phyloP scores from a whole-genome alignment of 176 grass and related monocot species.

The Hordeum marinum region DNA sequence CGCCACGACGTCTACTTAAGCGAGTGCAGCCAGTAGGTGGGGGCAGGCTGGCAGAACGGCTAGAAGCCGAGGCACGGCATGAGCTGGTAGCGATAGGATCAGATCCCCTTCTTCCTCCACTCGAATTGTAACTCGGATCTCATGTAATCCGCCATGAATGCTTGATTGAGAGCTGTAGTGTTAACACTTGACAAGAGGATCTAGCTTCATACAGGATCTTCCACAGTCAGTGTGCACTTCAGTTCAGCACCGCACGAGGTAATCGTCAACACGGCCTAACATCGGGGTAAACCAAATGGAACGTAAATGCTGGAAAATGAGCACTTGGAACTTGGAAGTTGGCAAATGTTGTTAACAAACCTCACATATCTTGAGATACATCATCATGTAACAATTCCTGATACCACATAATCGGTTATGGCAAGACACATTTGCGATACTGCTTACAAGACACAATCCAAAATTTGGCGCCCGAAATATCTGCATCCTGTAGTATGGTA shows the following conservation, averaged over 20 bases:
- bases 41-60: no score
- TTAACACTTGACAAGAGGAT: background rate
- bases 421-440: conserved; percentile 2
- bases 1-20: no score
- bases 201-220: background rate
- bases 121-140: no score
- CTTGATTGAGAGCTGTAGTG: no score
- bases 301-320: background rate
- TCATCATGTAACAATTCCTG: background rate
- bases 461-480: conserved; percentile 7
- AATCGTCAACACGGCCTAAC: background rate
- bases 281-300: background rate
- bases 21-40: no score
- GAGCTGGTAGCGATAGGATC: no score
- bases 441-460: conserved; percentile 9
- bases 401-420: conserved; percentile 10
- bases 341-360: conserved; percentile 8
- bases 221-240: background rate
- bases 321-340: background rate
- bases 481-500: background rate
- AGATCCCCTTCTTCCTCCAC: no score
- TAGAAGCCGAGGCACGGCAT: no score
- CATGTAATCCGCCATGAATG: no score
- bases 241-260: background rate
- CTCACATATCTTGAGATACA: conserved; percentile 28